Percentiles rank a stretch among this genome's conserved stretches.
These are phyloP conservation scores for Wickerhamiella cacticola DNA, from an alignment of 805 yeast genomes.

Conservation along the genomic window DNA sequence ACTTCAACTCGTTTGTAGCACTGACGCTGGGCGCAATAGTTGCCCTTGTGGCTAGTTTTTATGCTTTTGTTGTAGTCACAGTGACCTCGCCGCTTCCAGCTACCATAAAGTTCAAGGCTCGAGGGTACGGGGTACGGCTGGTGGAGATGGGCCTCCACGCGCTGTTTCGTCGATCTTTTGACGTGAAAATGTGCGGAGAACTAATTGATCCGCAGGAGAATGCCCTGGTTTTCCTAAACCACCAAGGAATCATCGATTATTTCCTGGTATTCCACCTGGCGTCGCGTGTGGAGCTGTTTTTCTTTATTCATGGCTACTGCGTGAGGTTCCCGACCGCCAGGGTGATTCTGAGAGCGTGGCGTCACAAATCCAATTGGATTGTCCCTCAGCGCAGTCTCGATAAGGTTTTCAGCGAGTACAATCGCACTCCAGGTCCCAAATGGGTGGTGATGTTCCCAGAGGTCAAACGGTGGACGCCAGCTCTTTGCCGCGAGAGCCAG, in stretches of 20 bases:
- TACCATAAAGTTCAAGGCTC: neutral
- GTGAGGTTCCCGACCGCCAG: slow-evolving; percentile 18
- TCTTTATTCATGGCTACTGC: slow-evolving; percentile 30
- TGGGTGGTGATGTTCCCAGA: slow-evolving; percentile 76
- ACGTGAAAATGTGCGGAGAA: slow-evolving; percentile 15
- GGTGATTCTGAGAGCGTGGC: slow-evolving; percentile 15
- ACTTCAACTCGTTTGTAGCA: slow-evolving; percentile 9
- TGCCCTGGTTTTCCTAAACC: slow-evolving; percentile 41
- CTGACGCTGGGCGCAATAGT: neutral
- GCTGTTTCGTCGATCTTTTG: slow-evolving; percentile 2
- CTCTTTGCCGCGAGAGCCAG: slow-evolving; percentile 37
- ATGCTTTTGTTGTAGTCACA: neutral
- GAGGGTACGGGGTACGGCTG: slow-evolving; percentile 7
- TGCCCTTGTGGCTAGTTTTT: neutral
- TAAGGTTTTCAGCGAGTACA: slow-evolving; percentile 15
- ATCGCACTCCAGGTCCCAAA: slow-evolving; percentile 16
- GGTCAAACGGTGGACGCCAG: slow-evolving; percentile 37
- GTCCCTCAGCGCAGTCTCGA: slow-evolving; percentile 16
- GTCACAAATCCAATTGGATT: slow-evolving; percentile 25
- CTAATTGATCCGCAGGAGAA: slow-evolving; percentile 21
- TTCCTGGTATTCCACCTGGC: slow-evolving; percentile 36
- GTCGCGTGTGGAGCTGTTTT: slow-evolving; percentile 26
- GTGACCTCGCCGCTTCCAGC: neutral
- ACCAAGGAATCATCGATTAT: slow-evolving; percentile 57
- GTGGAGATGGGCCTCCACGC: neutral